A percentile compares a stretch with the other conserved stretches of the same genome.
These are phyloP conservation scores for Trichoderma lentiforme DNA, from an alignment of 2,329 filamentous ascomycete species.

Conservation along the genomic window DNA sequence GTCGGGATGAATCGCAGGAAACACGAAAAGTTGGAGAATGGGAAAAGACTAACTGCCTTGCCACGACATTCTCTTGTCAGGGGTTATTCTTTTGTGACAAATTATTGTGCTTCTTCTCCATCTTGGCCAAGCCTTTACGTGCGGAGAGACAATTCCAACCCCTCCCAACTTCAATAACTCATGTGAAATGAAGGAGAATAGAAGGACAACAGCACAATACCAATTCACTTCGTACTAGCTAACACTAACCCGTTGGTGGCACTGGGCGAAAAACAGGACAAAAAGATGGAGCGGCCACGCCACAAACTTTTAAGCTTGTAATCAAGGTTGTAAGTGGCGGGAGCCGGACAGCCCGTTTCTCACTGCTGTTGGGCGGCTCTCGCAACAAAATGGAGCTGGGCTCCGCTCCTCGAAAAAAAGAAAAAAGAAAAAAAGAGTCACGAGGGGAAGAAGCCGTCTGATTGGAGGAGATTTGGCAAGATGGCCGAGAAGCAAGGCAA, in stretches of 20 bases:
- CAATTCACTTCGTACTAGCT: neutral
- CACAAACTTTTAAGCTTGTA: conserved; percentile 4
- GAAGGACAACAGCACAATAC: neutral
- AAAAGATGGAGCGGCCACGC: neutral
- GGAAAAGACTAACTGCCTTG: neutral
- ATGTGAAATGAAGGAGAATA: neutral
- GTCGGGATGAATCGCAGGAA: neutral
- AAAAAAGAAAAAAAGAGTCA: neutral
- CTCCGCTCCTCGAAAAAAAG: neutral
- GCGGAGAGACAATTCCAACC: neutral
- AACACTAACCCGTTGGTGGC: neutral
- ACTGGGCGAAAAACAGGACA: neutral
- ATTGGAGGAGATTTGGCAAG: neutral
- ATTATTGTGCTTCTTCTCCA: neutral
- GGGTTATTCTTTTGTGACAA: neutral
- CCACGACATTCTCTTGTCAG: neutral
- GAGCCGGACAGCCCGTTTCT: neutral
- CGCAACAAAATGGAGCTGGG: neutral
- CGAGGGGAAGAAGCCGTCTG: neutral
- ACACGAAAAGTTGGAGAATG: neutral
- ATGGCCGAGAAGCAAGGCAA: neutral
- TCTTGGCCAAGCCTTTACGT: neutral
- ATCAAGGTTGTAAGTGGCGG: neutral
- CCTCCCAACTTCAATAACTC: neutral
- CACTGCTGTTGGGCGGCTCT: neutral